Conservation (phyloP, 768 basidiomycete species). For the Postia placenta region DNA sequence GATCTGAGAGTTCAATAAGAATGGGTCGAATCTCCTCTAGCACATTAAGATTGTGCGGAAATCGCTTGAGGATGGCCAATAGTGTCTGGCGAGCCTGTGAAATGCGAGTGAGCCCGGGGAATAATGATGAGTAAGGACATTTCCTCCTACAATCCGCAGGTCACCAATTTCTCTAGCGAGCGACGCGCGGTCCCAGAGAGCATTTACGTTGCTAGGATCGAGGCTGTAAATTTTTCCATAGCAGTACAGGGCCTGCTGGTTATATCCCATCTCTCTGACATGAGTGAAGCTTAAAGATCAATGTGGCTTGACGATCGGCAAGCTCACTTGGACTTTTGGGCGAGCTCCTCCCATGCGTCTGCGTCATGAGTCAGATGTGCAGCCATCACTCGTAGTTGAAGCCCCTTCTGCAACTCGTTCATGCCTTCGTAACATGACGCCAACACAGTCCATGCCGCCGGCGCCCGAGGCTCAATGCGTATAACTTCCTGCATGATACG, state of each 20-base stretch:
- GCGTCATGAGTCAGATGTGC: constrained; percentile 81
- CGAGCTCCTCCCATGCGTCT: constrained; percentile 85
- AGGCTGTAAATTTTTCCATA: constrained; percentile 75
- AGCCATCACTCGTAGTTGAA: constrained; percentile 84
- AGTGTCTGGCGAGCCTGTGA: constrained; percentile 56
- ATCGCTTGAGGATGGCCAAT: constrained; percentile 62
- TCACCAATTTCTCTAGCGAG: constrained; percentile 75
- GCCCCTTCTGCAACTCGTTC: constrained; percentile 58
- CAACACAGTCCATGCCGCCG: constrained; percentile 81
- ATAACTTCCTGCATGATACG: constrained; percentile 88
- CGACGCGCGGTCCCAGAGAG: constrained; percentile 84
- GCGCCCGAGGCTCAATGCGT: constrained; percentile 83
- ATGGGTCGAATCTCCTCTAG: constrained; percentile 74
- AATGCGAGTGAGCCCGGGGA: too few species aligned
- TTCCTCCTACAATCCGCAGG: constrained; percentile 47
- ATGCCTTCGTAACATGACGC: constrained; percentile 75
- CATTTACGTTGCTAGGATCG: constrained; percentile 77
- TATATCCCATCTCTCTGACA: constrained; percentile 59
- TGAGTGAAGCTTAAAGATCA: neutral
- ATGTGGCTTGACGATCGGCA: neutral
- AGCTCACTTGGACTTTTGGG: constrained; percentile 59
- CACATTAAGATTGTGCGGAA: constrained; percentile 75
- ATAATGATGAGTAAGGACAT: neutral
- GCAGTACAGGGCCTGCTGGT: constrained; percentile 89
- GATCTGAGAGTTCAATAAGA: constrained; percentile 67